A percentile compares a stretch with the other conserved stretches of the same genome.
Evolutionary conservation across 2,329 filamentous ascomycete species (phyloP).

Genomic region (Pseudocercospora fuligena): DNA sequence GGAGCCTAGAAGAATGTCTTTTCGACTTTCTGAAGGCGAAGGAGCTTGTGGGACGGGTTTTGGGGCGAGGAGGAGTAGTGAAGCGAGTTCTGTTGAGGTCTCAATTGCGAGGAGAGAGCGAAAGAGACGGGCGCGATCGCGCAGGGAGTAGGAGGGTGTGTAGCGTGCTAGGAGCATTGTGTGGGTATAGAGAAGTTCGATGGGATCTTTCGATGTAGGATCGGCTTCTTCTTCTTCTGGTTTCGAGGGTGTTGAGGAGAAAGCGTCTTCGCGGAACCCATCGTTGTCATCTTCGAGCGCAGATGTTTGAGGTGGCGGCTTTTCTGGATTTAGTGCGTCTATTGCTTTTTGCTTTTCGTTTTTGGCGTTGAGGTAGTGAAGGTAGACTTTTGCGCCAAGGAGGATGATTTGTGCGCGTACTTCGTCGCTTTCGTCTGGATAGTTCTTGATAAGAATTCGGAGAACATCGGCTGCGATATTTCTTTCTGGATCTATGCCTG

Average conservation of each 20-base stretch:
- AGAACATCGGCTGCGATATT: conserved; percentile 94
- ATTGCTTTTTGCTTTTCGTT: conserved; percentile 43
- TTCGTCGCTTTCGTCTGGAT: conserved; percentile 79
- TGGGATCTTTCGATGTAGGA: conserved; percentile 62
- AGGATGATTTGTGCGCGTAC: conserved; percentile 92
- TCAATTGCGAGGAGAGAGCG: conserved; percentile 80
- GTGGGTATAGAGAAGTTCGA: conserved; percentile 82
- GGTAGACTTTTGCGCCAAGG: conserved; percentile 93
- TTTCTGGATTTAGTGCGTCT: conserved; percentile 29
- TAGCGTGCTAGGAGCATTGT: conserved; percentile 84
- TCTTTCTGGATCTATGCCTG: conserved; percentile 74
- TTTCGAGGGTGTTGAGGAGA: conserved; percentile 23
- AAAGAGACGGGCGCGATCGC: conserved; percentile 88
- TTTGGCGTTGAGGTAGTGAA: conserved; percentile 79
- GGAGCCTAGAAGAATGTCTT: conserved; percentile 73
- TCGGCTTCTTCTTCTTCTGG: conserved; percentile 40
- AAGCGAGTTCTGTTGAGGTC: conserved; percentile 78
- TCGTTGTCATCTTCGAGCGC: conserved; percentile 31
- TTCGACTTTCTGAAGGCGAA: conserved; percentile 83
- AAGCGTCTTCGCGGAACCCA: conserved; percentile 31
- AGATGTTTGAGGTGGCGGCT: conserved; percentile 16
- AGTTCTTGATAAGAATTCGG: conserved; percentile 83
- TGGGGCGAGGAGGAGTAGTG: conserved; percentile 85
- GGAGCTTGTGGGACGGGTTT: conserved; percentile 92
- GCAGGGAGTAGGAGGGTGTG: conserved; percentile 91